Conservation (phyloP, 1,284 basidiomycete species). For the Fomitopsis schrenkii region DNA sequence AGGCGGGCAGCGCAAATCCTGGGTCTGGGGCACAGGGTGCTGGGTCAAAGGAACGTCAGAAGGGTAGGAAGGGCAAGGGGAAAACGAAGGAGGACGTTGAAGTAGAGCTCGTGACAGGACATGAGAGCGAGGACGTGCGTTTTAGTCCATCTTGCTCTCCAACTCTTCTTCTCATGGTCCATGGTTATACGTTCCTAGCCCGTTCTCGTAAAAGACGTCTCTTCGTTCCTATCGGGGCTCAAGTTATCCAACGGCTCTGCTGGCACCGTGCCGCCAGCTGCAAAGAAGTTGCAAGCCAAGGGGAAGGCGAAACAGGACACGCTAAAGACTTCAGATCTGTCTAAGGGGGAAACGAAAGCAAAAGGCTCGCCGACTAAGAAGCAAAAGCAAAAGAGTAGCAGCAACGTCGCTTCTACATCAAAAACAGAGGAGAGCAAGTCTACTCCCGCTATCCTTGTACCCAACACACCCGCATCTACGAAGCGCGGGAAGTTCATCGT, state of each 20-base stretch:
- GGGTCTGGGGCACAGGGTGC: background rate
- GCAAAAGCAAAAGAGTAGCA: conserved; percentile 2
- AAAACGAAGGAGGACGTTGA: background rate
- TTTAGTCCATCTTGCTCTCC: background rate
- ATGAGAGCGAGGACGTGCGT: conserved; percentile 5
- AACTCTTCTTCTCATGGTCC: background rate
- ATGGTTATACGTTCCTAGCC: background rate
- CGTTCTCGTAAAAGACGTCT: conserved; percentile 6
- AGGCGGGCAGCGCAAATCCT: background rate
- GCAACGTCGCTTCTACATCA: background rate
- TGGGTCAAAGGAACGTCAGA: background rate
- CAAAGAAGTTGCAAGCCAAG: background rate
- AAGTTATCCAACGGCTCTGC: background rate
- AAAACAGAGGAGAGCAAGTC: background rate
- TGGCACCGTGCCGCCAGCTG: background rate
- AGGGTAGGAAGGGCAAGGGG: background rate
- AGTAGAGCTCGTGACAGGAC: conserved; percentile 4
- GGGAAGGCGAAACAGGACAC: background rate
- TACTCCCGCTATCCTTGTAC: background rate
- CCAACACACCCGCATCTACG: background rate
- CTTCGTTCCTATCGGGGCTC: conserved; percentile 4
- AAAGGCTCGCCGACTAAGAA: conserved; percentile 2
- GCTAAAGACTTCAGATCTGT: background rate
- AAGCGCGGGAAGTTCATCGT: conserved; percentile 28
- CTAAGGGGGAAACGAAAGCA: background rate